Evolutionary conservation across 2,329 filamentous ascomycete genomes (phyloP), one percentile per base, ranked within the genome.

Genomic region (Xylariaceae sp.): DNA sequence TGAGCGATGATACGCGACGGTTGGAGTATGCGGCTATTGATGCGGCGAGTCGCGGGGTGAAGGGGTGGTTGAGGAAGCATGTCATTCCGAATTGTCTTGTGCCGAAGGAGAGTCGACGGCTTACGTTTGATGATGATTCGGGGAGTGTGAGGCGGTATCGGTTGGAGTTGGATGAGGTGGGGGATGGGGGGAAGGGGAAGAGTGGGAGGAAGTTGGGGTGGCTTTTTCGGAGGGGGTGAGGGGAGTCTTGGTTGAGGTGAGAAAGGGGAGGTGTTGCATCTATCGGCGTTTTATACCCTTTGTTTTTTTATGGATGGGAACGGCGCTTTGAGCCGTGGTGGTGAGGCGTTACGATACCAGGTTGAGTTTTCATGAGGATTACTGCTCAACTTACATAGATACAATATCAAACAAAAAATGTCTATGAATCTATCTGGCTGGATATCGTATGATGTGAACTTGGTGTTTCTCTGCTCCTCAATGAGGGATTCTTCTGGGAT

Each of bases 11-110:
- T 56, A 87, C 84, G 0, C 78, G 85, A 2, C 77, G 83, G 9
- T 76, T 86, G 2, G 85, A 88, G 73, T 88, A 88, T 65, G 85
- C 84, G 0, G 85, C 85, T 57, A 88, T 88, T 47, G 85, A 88
- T 53, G 83, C 84, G 0, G 83, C 84, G 1, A 81, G 78, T 41
- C 77, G 78, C 1, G 85, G 85, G 3, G 76, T 88, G 35, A 80
- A 80, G 64, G 85, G 84, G 10, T 87, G 85, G 80, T 67, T 86
- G 39, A 76, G 81, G 69, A 77, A 79, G 49, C 77, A 82, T 65
- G 70, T 87, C 6, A 75, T 87, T 2, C 85, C 85, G 0, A 82
- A 85, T 61, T 87, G 84, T 71, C 81, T 87, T 58, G 73, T 83
- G 1, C 80, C 83, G 10, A 75, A 75, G 53, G 74, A 75, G 39